phyloP scores from a whole-genome alignment of 2,329 filamentous ascomycete genomes.

The Cryphonectria carpinicola region DNA sequence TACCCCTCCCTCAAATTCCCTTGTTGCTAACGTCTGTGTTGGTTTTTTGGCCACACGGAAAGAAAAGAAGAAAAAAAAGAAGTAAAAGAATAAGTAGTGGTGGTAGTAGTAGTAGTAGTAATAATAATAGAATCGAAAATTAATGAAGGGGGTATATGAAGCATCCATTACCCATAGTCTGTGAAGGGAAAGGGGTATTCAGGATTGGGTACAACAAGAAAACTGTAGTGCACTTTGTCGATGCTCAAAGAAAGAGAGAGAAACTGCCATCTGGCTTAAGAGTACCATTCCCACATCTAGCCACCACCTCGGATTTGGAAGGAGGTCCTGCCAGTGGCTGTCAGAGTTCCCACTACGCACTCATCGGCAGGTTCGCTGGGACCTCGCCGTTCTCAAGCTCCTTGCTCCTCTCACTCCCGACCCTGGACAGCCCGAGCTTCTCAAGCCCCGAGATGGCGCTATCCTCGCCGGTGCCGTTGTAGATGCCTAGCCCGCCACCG shows the following conservation, averaged over 20 bases:
- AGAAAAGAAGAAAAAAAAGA: too few species aligned
- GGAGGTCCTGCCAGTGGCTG: not conserved
- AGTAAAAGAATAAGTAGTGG: too few species aligned
- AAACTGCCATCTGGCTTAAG: not conserved
- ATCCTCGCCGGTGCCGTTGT: constrained; percentile 36
- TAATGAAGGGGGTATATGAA: constrained; percentile 27
- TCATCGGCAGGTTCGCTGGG: constrained; percentile 35
- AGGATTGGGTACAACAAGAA: constrained; percentile 3
- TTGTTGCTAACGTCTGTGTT: not conserved
- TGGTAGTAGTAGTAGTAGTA: not conserved
- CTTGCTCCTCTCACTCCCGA: constrained; percentile 37
- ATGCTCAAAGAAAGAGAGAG: not conserved
- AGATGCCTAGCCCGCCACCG: constrained; percentile 47
- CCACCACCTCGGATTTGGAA: too few species aligned
- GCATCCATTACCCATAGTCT: constrained; percentile 9
- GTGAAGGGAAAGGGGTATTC: constrained; percentile 20
- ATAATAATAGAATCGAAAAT: constrained; percentile 2
- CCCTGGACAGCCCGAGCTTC: constrained; percentile 41
- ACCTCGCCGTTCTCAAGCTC: constrained; percentile 33
- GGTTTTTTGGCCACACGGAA: not conserved
- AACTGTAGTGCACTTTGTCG: not conserved
- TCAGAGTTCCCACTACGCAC: constrained; percentile 32
- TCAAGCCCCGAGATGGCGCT: constrained; percentile 49
- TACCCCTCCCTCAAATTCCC: not conserved
- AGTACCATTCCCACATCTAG: not conserved